These are phyloP conservation scores for Aspergillus ostianus DNA, from an alignment of 495 filamentous ascomycete species.

Conservation along the genomic window DNA sequence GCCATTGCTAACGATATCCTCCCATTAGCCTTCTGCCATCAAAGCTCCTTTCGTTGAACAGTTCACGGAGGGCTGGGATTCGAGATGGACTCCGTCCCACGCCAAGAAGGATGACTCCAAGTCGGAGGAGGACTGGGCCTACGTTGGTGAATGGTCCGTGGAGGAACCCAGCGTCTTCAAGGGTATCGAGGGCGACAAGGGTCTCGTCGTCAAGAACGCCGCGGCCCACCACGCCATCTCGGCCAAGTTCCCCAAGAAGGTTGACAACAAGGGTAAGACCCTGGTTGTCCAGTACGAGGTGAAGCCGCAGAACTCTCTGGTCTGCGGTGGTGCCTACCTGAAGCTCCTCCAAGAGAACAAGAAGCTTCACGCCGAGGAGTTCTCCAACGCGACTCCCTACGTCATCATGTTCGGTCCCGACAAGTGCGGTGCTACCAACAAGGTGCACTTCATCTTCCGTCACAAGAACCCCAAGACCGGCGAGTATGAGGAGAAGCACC, in stretches of 20 bases:
- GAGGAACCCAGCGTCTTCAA: conserved; percentile 92
- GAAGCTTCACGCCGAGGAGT: conserved; percentile 94
- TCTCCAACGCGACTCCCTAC: conserved; percentile 95
- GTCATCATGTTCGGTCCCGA: conserved; percentile 99
- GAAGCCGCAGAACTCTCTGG: conserved; percentile 96
- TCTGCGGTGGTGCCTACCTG: conserved; percentile 98
- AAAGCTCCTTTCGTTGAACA: conserved; percentile 97
- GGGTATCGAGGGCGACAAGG: conserved; percentile 94
- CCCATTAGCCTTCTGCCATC: conserved; percentile 70
- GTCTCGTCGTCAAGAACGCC: conserved; percentile 93
- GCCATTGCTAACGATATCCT: conserved; percentile 18
- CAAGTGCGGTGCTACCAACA: conserved; percentile 99
- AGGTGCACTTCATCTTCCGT: conserved; percentile 99
- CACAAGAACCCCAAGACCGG: conserved; percentile 99
- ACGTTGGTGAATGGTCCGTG: conserved; percentile 93
- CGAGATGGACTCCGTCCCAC: conserved; percentile 87
- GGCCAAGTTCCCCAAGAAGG: conserved; percentile 94
- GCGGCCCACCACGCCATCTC: conserved; percentile 99
- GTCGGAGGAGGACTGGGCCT: conserved; percentile 94
- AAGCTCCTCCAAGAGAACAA: conserved; percentile 99
- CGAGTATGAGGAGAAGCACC: conserved; percentile 99
- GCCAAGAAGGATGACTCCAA: conserved; percentile 93
- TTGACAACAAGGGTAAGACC: conserved; percentile 95
- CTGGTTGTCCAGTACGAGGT: conserved; percentile 99
- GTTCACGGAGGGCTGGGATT: conserved; percentile 93